Evolutionary conservation across 2,329 filamentous ascomycete genomes (phyloP).

Genomic region (Beauveria brongniartii): DNA sequence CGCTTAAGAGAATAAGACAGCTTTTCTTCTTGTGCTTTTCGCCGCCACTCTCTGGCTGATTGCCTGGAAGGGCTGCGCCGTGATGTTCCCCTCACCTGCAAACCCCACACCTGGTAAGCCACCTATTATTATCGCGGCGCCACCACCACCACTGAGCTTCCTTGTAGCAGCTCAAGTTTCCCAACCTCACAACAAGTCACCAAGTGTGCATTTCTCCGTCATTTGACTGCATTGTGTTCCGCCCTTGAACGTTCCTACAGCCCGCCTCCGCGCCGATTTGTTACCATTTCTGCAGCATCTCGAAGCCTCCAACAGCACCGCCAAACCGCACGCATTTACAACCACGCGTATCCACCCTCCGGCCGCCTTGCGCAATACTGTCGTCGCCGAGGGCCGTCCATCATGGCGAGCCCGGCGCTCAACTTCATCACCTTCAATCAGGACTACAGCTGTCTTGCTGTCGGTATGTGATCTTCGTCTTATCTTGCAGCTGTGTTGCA

Average conservation of each 20-base stretch:
- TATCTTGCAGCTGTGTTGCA: not conserved
- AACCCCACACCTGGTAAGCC: not conserved
- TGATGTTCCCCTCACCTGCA: not conserved
- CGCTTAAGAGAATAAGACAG: not conserved
- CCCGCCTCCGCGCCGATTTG: not conserved
- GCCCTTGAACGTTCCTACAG: not conserved
- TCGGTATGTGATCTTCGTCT: conserved; percentile 50
- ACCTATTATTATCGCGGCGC: not conserved
- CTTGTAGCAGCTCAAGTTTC: not conserved
- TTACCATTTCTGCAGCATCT: not conserved
- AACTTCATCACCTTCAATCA: conserved; percentile 99
- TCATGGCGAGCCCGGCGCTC: conserved; percentile 64
- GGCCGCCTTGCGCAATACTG: not conserved
- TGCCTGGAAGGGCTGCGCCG: not conserved
- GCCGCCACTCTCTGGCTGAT: not conserved
- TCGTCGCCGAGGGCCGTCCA: conserved; percentile 17
- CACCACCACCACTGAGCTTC: not conserved
- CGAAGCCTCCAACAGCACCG: conserved; percentile 1
- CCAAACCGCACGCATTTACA: not conserved
- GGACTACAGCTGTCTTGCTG: conserved; percentile 93
- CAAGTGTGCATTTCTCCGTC: conserved; percentile 6
- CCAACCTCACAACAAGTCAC: conserved; percentile 1
- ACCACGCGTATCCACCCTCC: not conserved
- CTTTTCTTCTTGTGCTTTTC: not conserved
- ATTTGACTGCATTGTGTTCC: not conserved